These are phyloP conservation scores for Stramenopiles sp. DNA, from an alignment of 352 stramenopile genomes.

Conservation along the genomic window DNA sequence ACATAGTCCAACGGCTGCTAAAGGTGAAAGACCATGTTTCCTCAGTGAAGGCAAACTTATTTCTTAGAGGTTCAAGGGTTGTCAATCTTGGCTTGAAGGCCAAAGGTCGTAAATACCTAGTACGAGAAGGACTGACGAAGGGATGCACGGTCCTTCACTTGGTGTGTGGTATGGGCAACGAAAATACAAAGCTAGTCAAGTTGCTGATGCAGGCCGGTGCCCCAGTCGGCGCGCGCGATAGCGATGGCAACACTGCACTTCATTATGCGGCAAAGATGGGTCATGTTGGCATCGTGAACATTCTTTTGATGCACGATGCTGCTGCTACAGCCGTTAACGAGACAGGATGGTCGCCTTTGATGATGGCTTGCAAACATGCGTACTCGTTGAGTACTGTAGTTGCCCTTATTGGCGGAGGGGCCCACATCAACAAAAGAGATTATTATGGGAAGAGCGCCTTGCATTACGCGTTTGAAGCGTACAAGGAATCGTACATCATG, in stretches of 20 bases:
- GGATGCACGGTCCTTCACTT: background rate
- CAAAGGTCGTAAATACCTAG: conserved; percentile 1
- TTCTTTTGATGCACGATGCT: conserved; percentile 1
- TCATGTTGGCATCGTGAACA: conserved; percentile 2
- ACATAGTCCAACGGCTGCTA: background rate
- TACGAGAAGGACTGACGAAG: background rate
- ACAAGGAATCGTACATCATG: background rate
- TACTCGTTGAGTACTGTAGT: conserved; percentile 1
- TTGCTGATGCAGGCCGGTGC: background rate
- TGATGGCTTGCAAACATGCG: conserved; percentile 5
- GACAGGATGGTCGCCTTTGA: background rate
- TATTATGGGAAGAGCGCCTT: conserved; percentile 5
- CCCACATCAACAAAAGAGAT: conserved; percentile 6
- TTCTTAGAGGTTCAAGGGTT: conserved; percentile 2
- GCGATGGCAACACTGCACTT: conserved; percentile 6
- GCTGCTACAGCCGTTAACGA: background rate
- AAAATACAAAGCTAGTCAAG: conserved; percentile 1
- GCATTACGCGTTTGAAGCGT: conserved; percentile 4
- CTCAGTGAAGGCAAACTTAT: conserved; percentile 3
- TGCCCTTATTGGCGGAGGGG: background rate
- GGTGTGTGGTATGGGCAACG: conserved; percentile 1
- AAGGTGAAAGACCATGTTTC: background rate
- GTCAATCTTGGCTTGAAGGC: background rate
- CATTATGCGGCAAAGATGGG: conserved; percentile 1
- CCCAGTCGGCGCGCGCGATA: background rate